These are phyloP conservation scores for Cryptococcus neoformans DNA, from an alignment of 1,284 basidiomycete genomes.

Conservation along the genomic window DNA sequence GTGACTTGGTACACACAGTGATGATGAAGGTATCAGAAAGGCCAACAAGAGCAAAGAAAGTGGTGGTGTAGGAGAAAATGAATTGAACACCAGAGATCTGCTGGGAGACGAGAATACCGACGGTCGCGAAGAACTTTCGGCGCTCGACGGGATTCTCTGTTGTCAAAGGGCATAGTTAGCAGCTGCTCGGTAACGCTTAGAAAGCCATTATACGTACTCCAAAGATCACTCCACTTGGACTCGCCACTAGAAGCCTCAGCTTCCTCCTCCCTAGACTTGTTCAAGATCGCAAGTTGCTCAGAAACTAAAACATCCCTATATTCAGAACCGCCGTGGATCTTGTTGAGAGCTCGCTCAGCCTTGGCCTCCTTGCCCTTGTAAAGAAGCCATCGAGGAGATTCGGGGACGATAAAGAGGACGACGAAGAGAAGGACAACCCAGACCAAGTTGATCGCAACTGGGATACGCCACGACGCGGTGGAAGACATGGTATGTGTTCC, in stretches of 20 bases:
- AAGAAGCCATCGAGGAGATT: constrained; percentile 50
- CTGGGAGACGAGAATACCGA: constrained; percentile 50
- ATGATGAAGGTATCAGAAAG: constrained; percentile 49
- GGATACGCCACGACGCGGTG: constrained; percentile 45
- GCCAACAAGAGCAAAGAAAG: constrained; percentile 44
- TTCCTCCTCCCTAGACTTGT: constrained; percentile 50
- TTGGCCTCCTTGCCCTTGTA: constrained; percentile 48
- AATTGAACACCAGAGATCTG: constrained; percentile 47
- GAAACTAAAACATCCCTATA: constrained; percentile 45
- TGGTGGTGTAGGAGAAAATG: constrained; percentile 48
- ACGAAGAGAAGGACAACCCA: constrained; percentile 43
- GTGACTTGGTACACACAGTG: constrained; percentile 33
- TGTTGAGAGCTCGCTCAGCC: constrained; percentile 43
- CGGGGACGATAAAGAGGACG: constrained; percentile 47
- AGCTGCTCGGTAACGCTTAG: constrained; percentile 2
- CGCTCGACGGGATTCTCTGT: constrained; percentile 40
- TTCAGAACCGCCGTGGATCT: constrained; percentile 49
- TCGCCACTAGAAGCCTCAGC: constrained; percentile 36
- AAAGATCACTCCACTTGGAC: constrained; percentile 46
- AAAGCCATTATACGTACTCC: constrained; percentile 29
- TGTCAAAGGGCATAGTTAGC: neutral
- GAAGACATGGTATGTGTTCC: constrained; percentile 21
- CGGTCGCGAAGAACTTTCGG: constrained; percentile 47
- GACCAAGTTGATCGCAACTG: constrained; percentile 51
- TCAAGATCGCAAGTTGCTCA: constrained; percentile 44